Base-by-base conservation (phyloP, 352 stramenopile species). In the Globisporangium middletonii region DNA sequence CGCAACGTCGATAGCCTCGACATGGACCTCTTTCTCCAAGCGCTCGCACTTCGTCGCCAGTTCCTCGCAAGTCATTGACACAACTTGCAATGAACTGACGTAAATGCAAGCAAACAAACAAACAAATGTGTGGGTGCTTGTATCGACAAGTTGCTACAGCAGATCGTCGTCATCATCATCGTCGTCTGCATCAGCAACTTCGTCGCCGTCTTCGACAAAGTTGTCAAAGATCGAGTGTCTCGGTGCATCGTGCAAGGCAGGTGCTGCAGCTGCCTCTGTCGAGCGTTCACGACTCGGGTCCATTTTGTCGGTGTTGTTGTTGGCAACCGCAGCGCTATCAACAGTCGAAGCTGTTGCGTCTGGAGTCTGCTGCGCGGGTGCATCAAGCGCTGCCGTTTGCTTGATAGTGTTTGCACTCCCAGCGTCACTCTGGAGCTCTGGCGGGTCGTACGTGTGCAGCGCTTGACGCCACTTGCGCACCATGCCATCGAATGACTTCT, bases 1-100 rank as follows among this genome's bases (percentile, higher is more conserved):
- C 79, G 84, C 30, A 92, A 92, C 51, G 84, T 94, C 41, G 80
- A 92, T 55, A 85, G 72, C 26, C 65, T 94, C 51, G 84, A 94
- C 57, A 85, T 92, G 8, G 73, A 90, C 55, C 59, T 94, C 43
- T 94, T 92, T 46, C 62, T 89, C 1, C 67, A 92, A 46, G 72
- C 82, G 28, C 55, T 94, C 15, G 76, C 77, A 53, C 64, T 94
- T 59, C 67, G 84, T 19, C 82, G 84, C 13, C 67, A 92, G 53
- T 94, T 94, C 65, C 64, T 94, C 19, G 69, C 75, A 16, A 45
- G 6, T 15, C 50, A 56, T 15, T 23, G 9, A 19, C 50, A 33
- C 27, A 38, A 13, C 1, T 38, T 11, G 33, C 33, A 38, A 9
- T 11, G 33, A 12, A 12, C 33, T 9, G 33, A 38, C 33, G 12